These are phyloP conservation scores for Salix dunnii DNA, from an alignment of 345 rosid genomes.

Conservation along the genomic window DNA sequence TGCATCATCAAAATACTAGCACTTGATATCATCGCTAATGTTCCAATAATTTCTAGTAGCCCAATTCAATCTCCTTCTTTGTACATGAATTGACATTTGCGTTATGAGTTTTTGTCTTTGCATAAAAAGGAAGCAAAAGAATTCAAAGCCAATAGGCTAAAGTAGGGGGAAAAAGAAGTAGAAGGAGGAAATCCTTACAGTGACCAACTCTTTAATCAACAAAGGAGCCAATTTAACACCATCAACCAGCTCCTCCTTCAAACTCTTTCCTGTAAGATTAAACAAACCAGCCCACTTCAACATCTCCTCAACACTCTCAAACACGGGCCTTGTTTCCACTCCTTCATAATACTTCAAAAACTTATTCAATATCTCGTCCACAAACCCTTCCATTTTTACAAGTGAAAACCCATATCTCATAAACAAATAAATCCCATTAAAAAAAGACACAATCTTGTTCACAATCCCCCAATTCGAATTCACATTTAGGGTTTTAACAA, in stretches of 20 bases:
- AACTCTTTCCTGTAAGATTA: conserved; percentile 58
- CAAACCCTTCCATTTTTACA: conserved; percentile 59
- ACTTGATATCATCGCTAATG: too few species aligned
- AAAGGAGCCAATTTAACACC: conserved; percentile 45
- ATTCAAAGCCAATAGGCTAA: neutral
- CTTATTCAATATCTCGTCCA: conserved; percentile 61
- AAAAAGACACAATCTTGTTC: conserved; percentile 54
- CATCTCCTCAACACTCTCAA: conserved; percentile 81
- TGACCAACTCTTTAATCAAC: conserved; percentile 60
- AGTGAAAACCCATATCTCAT: conserved; percentile 78
- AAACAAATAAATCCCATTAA: conserved; percentile 53
- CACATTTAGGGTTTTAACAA: conserved; percentile 51
- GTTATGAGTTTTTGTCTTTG: too few species aligned
- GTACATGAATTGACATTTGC: too few species aligned
- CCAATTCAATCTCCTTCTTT: too few species aligned
- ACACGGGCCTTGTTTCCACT: conserved; percentile 60
- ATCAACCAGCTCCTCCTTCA: conserved; percentile 52
- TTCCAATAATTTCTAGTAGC: too few species aligned
- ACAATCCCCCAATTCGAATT: conserved; percentile 36
- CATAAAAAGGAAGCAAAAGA: too few species aligned
- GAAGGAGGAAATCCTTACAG: conserved; percentile 42
- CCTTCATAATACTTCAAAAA: conserved; percentile 77
- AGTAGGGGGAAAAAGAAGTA: neutral
- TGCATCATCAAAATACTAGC: too few species aligned
- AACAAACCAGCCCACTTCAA: conserved; percentile 81